Base-by-base conservation (phyloP, 1,284 basidiomycete species). In the Lentinula novae-zelandiae region DNA sequence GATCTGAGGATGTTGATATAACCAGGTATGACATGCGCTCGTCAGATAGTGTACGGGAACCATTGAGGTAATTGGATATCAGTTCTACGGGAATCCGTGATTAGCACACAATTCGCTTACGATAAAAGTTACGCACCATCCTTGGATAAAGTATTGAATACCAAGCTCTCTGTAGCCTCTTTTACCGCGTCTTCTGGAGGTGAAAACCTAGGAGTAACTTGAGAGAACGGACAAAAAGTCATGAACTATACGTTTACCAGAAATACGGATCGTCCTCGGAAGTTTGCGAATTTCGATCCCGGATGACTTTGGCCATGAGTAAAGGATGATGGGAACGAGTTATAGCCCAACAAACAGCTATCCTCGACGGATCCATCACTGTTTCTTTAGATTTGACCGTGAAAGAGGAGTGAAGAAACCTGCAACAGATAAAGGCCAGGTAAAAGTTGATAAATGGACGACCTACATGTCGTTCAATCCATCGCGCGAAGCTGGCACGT, bases 11-110 rank as follows among this genome's bases (percentile, higher is more conserved):
- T 33, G 63, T 64, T 1, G 83, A 79, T 13, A 80, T 70, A 57
- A 83, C 69, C 50, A 85, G 76, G 60, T 75, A 76, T 1, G 81
- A 78, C 39, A 85, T 78, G 10, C 77, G 70, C 0, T 71, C 63
- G 58, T 82, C 75, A 12, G 79, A 80, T 9, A 87, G 76, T 1
- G 72, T 72, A 7, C 81, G 74, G 12, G 75, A 69, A 0, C 81
- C 81, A 64, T 82, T 81, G 65, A 82, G 76, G 63, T 82, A 80
- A 1, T 65, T 56, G 38, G 71, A 69, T 61, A 82, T 77, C 12
- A 81, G 68, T 51, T 73, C 77, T 13, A 5, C 33, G 20, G 20
- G 17, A 22, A 3, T 22, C 53, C 5, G 12, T 42, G 57, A 34
- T 42, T 49, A 46, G 22, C 57, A 33, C 6, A 12, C 1, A 42